Base-by-base conservation (phyloP, 768 basidiomycete genomes). In the Pleurotus cornucopiae region DNA sequence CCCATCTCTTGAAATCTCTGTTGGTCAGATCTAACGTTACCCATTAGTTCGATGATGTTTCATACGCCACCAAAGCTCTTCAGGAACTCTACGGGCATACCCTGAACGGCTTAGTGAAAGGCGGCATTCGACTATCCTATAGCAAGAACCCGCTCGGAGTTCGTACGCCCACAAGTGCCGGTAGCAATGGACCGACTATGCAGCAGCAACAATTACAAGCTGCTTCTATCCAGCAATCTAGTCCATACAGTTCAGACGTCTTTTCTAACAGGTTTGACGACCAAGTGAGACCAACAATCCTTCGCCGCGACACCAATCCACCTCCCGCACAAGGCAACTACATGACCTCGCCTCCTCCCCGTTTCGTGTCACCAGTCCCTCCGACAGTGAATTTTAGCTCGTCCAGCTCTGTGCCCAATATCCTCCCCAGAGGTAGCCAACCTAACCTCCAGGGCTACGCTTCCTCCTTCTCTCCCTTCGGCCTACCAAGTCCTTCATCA, bases 131-230 rank as follows among this genome's bases (percentile, higher is more conserved):
- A 40, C 73, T 99, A 54, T 97, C 94, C 5, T 99, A 96, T 72
- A 96, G 94, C 73, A 98, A 97, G 81, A 97, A 98, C 68, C 94
- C 95, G 5, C 80, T 98, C n/a, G 95, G 95, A 46, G 89, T 92
- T 49, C 86, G 90, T 47, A 90, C 89, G 6, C 86, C 89, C 9
- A 89, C 86, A 12, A 85, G 82, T 62, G 77, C 79, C 18, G 70
- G 70, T 21, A 71, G 70, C 39, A 69, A 63, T 38, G 74, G 74
- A 16, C 63, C 72, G 26, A 64, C 72, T 6, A 57, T 78, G 57
- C 77, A 78, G 60, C 76, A 78, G 56, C 76, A 76, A 57, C 76
- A 77, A 57, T 60, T 66, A 25, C 67, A 74, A 71, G 61, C 49
- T 61, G 61, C 57, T 61, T 61, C 11, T 62, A 59, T 18, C n/a